These are phyloP conservation scores for Phytophthora boehmeriae DNA, from an alignment of 352 stramenopile genomes.

Conservation along the genomic window DNA sequence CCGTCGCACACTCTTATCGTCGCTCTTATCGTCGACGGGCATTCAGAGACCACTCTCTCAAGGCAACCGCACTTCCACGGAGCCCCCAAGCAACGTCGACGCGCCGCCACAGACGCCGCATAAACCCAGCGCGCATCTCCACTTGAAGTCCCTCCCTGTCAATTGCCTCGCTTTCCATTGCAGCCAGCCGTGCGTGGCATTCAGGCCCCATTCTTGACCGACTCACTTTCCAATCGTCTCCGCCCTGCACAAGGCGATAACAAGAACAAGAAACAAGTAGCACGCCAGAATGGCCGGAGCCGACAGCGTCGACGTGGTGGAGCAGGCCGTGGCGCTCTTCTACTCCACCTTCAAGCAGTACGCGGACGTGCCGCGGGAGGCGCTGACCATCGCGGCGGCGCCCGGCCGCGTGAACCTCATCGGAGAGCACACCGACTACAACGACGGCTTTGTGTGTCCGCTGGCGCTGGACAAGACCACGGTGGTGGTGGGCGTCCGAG, in stretches of 20 bases:
- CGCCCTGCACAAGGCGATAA: not conserved
- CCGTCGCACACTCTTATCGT: not conserved
- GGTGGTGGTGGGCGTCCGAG: conserved; percentile 71
- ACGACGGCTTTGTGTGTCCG: conserved; percentile 96
- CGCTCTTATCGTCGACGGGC: not conserved
- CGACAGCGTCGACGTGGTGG: conserved; percentile 34
- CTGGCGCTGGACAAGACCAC: conserved; percentile 92
- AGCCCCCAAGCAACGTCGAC: not conserved
- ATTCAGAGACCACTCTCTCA: not conserved
- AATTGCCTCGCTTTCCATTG: conserved; percentile 1
- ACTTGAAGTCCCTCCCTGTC: not conserved
- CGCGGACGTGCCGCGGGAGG: conserved; percentile 37
- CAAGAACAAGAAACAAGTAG: not conserved
- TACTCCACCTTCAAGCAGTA: conserved; percentile 56
- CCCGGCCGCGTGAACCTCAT: conserved; percentile 97
- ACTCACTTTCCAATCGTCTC: conserved; percentile 21
- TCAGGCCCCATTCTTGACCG: no score
- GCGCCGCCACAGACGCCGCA: not conserved
- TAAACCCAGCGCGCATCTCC: not conserved
- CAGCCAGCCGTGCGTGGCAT: no score
- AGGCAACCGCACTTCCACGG: not conserved
- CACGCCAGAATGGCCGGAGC: conserved; percentile 22
- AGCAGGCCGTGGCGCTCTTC: conserved; percentile 68
- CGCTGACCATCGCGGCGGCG: conserved; percentile 69
- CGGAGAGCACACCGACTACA: conserved; percentile 97